Evolutionary conservation across 352 stramenopile genomes (phyloP), one percentile per base, ranked within the genome.

Genomic region (Phytopythium chamaehyphon): DNA sequence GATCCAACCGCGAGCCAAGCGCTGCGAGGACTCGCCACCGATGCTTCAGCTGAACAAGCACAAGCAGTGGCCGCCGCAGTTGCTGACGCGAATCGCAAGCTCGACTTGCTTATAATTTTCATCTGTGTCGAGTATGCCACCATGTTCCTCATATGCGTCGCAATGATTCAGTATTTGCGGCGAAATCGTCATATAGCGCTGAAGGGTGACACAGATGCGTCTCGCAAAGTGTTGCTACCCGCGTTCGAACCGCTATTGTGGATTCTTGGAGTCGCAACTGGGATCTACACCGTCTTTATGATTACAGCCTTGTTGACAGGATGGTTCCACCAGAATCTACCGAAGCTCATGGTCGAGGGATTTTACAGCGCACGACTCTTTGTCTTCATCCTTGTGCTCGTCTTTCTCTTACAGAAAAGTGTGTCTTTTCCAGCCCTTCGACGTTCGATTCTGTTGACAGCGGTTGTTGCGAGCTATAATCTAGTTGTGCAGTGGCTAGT

Each of bases 181-280:
- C 62, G 66, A 48, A 86, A 86, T 47, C 75, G 80, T 12, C 55
- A 73, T 24, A 59, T 78, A 3, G 80, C 77, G 10, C 55, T 80
- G 24, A 64, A 58, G 23, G 74, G 80, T 8, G 64, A 90, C 44
- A 52, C 61, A 0, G 59, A 57, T 0, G 77, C 77, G 11, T 62
- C 75, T 3, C 61, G 76, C 37, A 89, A 89, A 54, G 54, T 89
- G 39, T 64, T 88, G 23, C 40, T 88, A 26, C 79, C 79, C 10
- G 75, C 76, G 8, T 90, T 87, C 50, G 79, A 86, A 57, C 79
- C 79, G 0, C 54, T 90, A 36, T 57, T 90, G 9, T 84, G 71
- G 73, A 54, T 87, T 10, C 61, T 90, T 4, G 61, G 58, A 1
- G 45, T 14, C 7, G 55, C 62, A 8, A 72, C 76, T 2, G 69